Evolutionary conservation across 1,284 basidiomycete species (phyloP).

Genomic region (Fomitopsis betulina): DNA sequence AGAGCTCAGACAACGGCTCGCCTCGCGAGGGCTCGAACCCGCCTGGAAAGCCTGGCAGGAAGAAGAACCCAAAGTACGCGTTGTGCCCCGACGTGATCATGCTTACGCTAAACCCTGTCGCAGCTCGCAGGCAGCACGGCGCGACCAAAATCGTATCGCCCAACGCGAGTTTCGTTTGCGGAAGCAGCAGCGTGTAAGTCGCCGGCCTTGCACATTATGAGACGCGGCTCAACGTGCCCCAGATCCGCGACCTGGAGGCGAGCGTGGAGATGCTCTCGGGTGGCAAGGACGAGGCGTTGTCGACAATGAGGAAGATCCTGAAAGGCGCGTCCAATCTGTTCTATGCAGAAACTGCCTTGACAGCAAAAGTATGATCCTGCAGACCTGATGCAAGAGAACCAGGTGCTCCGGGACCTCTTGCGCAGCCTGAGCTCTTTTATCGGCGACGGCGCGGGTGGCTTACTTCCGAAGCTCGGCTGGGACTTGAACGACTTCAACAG

Average conservation of each 20-base stretch:
- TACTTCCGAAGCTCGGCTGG: constrained; percentile 79
- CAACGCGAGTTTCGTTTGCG: constrained; percentile 88
- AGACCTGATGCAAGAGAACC: constrained; percentile 89
- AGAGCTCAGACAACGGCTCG: constrained; percentile 65
- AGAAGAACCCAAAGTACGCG: constrained; percentile 80
- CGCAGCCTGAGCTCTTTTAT: constrained; percentile 76
- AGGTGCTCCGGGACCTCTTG: constrained; percentile 74
- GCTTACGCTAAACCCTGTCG: constrained; percentile 27
- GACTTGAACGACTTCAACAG: constrained; percentile 71
- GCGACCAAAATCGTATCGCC: constrained; percentile 90
- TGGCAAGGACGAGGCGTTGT: constrained; percentile 82
- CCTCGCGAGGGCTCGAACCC: constrained; percentile 34
- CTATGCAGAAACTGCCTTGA: not conserved
- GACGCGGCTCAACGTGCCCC: constrained; percentile 11
- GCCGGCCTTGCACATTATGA: constrained; percentile 4
- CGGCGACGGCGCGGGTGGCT: constrained; percentile 76
- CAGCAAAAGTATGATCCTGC: constrained; percentile 14
- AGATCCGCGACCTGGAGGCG: constrained; percentile 92
- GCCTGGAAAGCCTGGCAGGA: constrained; percentile 66
- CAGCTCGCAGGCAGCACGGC: constrained; percentile 79
- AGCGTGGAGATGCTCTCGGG: constrained; percentile 87
- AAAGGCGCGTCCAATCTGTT: constrained; percentile 45
- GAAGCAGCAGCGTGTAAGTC: constrained; percentile 76
- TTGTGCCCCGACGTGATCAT: constrained; percentile 26
- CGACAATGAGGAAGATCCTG: constrained; percentile 77